Evolutionary conservation across 768 basidiomycete species (phyloP).

Genomic region (Daedaleopsis sinensis): DNA sequence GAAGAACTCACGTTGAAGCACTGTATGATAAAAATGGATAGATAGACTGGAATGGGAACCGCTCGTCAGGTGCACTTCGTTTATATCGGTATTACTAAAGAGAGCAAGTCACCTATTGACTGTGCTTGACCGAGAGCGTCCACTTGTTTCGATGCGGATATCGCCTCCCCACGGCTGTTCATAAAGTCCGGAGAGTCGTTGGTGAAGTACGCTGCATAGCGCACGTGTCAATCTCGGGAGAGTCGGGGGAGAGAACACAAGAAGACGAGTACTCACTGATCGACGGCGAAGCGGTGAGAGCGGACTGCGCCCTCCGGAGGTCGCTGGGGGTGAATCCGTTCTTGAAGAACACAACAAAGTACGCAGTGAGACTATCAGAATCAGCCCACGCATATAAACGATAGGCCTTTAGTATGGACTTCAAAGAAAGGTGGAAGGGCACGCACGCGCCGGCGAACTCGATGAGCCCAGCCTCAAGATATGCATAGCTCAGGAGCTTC

Average conservation of each 20-base stretch:
- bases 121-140: constrained; percentile 64
- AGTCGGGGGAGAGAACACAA: background rate
- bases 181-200: constrained; percentile 55
- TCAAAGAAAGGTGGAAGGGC: no score
- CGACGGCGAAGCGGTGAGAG: background rate
- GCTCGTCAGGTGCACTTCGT: background rate
- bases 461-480: constrained; percentile 66
- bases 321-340: constrained; percentile 64
- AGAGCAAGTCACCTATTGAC: constrained; percentile 47
- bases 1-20: constrained; percentile 59
- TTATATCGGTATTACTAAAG: constrained; percentile 5
- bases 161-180: constrained; percentile 51
- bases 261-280: background rate
- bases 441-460: constrained; percentile 59
- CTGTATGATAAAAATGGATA: constrained; percentile 69
- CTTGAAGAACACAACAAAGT: constrained; percentile 69
- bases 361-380: constrained; percentile 51
- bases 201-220: constrained; percentile 49
- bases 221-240: background rate
- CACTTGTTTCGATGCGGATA: constrained; percentile 52
- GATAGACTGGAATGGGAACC: constrained; percentile 43
- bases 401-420: no score
- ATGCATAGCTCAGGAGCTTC: constrained; percentile 66
- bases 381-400: no score
- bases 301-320: constrained; percentile 51